These are phyloP conservation scores for Cladosporium austrohemisphaericum DNA, from an alignment of 2,329 filamentous ascomycete species.

Conservation along the genomic window DNA sequence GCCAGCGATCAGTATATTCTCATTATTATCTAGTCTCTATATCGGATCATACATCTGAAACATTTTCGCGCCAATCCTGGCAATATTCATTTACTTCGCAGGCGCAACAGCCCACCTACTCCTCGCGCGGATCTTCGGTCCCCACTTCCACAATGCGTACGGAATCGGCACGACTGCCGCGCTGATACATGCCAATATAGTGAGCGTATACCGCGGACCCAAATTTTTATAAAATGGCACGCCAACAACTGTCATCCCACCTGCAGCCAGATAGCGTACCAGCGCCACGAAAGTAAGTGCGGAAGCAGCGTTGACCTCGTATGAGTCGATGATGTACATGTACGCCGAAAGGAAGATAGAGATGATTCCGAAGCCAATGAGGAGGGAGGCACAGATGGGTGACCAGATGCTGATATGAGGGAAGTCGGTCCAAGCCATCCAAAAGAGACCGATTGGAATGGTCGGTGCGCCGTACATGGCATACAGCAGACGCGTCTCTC, in stretches of 20 bases:
- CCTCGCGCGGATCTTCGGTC: constrained; percentile 29
- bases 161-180: constrained; percentile 37
- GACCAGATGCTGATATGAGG: constrained; percentile 47
- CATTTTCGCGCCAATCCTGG: too few relatives aligned
- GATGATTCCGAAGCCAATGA: constrained; percentile 46
- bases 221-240: constrained; percentile 40
- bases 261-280: constrained; percentile 32
- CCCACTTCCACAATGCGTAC: constrained; percentile 44
- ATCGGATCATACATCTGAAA: too few relatives aligned
- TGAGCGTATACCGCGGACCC: constrained; percentile 34
- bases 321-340: constrained; percentile 37
- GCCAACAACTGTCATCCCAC: constrained; percentile 39
- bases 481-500: constrained; percentile 10
- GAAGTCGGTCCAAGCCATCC: constrained; percentile 50
- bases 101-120: constrained; percentile 22
- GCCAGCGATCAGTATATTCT: too few relatives aligned
- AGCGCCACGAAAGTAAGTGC: constrained; percentile 34
- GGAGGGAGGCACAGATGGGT: constrained; percentile 47
- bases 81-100: background rate
- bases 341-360: constrained; percentile 39
- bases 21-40: too few relatives aligned
- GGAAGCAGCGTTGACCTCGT: constrained; percentile 38
- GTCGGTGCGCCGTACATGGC: constrained; percentile 34
- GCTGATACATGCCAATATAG: constrained; percentile 33
- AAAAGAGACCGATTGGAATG: constrained; percentile 52